phyloP scores from a whole-genome alignment of 2,329 filamentous ascomycete genomes.

The Talaromyces funiculosus region DNA sequence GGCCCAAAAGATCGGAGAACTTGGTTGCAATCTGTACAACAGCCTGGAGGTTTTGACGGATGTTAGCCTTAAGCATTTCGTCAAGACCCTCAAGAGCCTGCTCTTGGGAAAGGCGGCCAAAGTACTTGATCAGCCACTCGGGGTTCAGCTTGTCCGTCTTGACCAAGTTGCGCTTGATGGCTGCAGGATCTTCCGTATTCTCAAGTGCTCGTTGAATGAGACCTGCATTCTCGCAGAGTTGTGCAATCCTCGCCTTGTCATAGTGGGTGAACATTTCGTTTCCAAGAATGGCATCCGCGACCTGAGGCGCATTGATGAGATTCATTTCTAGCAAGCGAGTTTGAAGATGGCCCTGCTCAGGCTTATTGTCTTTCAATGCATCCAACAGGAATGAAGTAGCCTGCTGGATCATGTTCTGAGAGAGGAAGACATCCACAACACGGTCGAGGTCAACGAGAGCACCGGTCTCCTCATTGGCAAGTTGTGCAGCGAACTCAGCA shows the following conservation, averaged over 20 bases:
- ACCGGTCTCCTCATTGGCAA: constrained; percentile 83
- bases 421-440: constrained; percentile 96
- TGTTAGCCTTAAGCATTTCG: constrained; percentile 94
- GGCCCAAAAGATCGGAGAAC: constrained; percentile 88
- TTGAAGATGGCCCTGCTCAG: constrained; percentile 88
- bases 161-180: constrained; percentile 85
- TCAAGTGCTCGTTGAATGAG: constrained; percentile 83
- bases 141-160: constrained; percentile 77
- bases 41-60: constrained; percentile 90
- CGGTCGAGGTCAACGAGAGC: constrained; percentile 88
- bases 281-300: constrained; percentile 93
- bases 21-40: constrained; percentile 96
- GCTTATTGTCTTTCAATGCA: constrained; percentile 88
- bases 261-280: constrained; percentile 99
- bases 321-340: constrained; percentile 98
- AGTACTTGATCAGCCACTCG: constrained; percentile 89
- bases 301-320: constrained; percentile 89
- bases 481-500: constrained; percentile 84
- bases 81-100: constrained; percentile 91
- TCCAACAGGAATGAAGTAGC: constrained; percentile 97
- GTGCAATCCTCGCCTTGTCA: constrained; percentile 81
- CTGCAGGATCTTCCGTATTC: constrained; percentile 84
- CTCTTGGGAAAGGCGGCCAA: constrained; percentile 89
- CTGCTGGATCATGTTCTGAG: constrained; percentile 95
- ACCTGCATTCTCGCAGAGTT: constrained; percentile 88